Conservation (phyloP, 768 basidiomycete species). For the Leccinum fibrillosum region DNA sequence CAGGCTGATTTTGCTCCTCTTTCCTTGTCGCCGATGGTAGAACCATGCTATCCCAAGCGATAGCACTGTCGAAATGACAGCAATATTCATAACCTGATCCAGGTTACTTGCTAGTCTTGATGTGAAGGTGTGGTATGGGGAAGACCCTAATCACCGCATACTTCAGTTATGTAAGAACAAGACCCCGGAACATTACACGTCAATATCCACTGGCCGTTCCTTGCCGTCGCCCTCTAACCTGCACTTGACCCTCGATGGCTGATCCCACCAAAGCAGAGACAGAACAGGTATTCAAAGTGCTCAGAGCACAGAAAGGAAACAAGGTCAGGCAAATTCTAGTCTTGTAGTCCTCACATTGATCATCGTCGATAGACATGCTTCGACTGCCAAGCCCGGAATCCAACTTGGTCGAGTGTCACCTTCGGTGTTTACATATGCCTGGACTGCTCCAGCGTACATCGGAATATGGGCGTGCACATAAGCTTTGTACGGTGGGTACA, state of each 20-base stretch:
- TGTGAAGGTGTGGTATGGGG: no score
- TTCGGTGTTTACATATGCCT: conserved; percentile 97
- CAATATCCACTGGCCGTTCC: neutral
- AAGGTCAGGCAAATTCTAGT: conserved; percentile 46
- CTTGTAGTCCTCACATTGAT: conserved; percentile 1
- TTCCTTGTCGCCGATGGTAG: conserved; percentile 11
- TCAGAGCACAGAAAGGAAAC: conserved; percentile 85
- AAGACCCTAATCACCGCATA: conserved; percentile 17
- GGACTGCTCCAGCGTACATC: conserved; percentile 92
- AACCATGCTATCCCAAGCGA: conserved; percentile 16
- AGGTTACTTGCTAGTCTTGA: no score
- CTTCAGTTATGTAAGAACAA: neutral
- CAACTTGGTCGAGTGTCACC: conserved; percentile 96
- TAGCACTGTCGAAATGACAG: conserved; percentile 12
- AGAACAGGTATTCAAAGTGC: conserved; percentile 77
- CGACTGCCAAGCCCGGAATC: conserved; percentile 93
- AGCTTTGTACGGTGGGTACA: conserved; percentile 84
- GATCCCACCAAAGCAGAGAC: conserved; percentile 86
- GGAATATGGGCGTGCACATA: conserved; percentile 98
- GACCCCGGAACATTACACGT: conserved; percentile 24
- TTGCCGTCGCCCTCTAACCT: conserved; percentile 3
- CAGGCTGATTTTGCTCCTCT: neutral
- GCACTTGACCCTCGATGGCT: conserved; percentile 42
- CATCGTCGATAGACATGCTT: conserved; percentile 68
- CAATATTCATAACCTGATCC: conserved; percentile 3